Evolutionary conservation across 352 stramenopile species (phyloP).

Genomic region (Globisporangium polare): DNA sequence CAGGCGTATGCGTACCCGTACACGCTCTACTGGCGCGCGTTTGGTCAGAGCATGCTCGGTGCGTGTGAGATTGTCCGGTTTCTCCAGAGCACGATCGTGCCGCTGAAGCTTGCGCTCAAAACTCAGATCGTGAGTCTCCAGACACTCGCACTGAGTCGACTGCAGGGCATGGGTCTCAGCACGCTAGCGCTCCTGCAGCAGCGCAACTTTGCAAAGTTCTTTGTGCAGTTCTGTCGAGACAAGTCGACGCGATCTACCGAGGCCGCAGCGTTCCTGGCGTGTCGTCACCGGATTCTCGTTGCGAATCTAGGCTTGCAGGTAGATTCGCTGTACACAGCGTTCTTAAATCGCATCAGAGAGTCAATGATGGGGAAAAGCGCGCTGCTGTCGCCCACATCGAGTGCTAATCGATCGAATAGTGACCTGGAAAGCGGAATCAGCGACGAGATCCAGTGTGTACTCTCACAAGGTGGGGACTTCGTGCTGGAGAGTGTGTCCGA

Average conservation of each 20-base stretch:
- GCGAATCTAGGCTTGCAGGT: conserved; percentile 35
- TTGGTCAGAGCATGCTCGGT: conserved; percentile 65
- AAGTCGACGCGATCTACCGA: conserved; percentile 21
- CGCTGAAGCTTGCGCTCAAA: conserved; percentile 47
- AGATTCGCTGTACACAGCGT: conserved; percentile 42
- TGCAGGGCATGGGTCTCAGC: conserved; percentile 50
- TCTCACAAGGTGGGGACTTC: conserved; percentile 34
- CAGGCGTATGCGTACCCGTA: conserved; percentile 11
- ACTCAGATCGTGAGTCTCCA: conserved; percentile 55
- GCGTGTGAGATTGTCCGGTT: conserved; percentile 66
- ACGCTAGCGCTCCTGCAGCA: conserved; percentile 56
- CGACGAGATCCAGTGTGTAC: conserved; percentile 41
- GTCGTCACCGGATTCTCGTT: conserved; percentile 33
- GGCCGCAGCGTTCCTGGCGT: conserved; percentile 36
- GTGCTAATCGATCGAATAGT: conserved; percentile 3
- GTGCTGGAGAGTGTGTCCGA: conserved; percentile 32
- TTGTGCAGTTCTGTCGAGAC: conserved; percentile 42
- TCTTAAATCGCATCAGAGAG: conserved; percentile 32
- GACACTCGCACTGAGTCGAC: conserved; percentile 38
- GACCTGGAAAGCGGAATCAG: conserved; percentile 54
- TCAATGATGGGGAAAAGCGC: conserved; percentile 23
- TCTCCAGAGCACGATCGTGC: conserved; percentile 41
- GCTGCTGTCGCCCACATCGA: neutral
- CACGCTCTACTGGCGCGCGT: conserved; percentile 68
- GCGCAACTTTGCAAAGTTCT: conserved; percentile 41